These are phyloP conservation scores for Penicilliopsis zonata DNA, from an alignment of 495 filamentous ascomycete species.

Conservation along the genomic window DNA sequence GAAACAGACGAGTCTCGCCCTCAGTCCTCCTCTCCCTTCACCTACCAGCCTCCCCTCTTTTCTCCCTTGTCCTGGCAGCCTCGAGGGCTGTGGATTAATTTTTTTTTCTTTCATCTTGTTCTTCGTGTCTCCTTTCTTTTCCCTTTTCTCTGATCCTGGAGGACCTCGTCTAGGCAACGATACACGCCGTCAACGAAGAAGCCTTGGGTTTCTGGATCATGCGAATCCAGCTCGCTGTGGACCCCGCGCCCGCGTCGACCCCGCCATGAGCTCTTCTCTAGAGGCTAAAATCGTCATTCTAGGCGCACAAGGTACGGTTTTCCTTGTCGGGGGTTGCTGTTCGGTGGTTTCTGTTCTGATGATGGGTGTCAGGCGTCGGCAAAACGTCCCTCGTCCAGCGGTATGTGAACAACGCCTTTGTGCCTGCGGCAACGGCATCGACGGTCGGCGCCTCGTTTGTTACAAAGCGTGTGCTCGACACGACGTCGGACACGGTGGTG, in stretches of 20 bases:
- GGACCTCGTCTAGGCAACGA: no score
- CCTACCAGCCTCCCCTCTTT: no score
- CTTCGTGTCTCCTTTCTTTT: no score
- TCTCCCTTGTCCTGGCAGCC: no score
- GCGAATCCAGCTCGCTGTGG: slow-evolving; percentile 16
- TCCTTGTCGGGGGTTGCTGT: not conserved
- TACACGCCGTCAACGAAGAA: no score
- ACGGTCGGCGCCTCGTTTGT: slow-evolving; percentile 92
- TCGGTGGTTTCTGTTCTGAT: slow-evolving; percentile 1
- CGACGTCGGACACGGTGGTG: slow-evolving; percentile 65
- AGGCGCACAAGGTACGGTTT: slow-evolving; percentile 54
- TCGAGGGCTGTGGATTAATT: no score
- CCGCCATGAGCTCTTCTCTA: slow-evolving; percentile 57
- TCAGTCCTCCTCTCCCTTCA: no score
- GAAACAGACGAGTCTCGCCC: no score
- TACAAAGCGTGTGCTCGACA: slow-evolving; percentile 83
- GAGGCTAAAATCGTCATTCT: slow-evolving; percentile 92
- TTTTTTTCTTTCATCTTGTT: no score
- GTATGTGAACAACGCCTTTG: slow-evolving; percentile 71
- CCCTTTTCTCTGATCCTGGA: no score
- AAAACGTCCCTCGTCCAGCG: slow-evolving; percentile 89
- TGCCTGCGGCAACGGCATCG: slow-evolving; percentile 52
- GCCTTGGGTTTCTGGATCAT: slow-evolving; percentile 19
- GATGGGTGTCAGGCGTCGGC: slow-evolving; percentile 53
- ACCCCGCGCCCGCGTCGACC: slow-evolving; percentile 16